Evolutionary conservation across 1,284 basidiomycete genomes (phyloP), one percentile per base, ranked within the genome.

Genomic region (Ceratobasidium sp.): DNA sequence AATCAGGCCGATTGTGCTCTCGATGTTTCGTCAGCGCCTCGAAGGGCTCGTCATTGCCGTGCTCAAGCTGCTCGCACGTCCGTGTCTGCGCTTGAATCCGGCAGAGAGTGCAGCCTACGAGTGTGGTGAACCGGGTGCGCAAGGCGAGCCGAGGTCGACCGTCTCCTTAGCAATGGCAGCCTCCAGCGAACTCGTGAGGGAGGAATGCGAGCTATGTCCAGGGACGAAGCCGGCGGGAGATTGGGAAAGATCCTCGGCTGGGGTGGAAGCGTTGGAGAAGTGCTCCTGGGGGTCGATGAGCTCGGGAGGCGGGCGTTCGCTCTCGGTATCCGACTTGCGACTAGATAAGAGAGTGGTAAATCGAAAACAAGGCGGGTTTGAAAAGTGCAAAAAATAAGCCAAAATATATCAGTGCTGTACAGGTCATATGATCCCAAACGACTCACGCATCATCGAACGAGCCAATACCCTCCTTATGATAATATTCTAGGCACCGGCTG

Each of bases 251-350:
- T 51, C 59, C 71, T 66, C 56, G 77, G 60, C 78, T 74, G 56
- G 75, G 0, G 90, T 88, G 83, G 83, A 78, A 0, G 86, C 81
- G 78, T 86, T 77, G 78, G 90, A 83, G 78, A 85, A 76, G 81
- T 89, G 89, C 19, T 91, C 92, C 75, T 91, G 89, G 4, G 93
- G 93, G 81, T 99, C 97, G 81, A 97, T 93, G 29, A 99, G 89
- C 33, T 99, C 96, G 0, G 97, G 97, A 14, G 97, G 97, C 33
- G 98, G 86, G 57, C 95, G 92, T 84, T 99, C 97, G 85, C 99
- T 99, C 85, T 99, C 97, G 80, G 99, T 99, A 86, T 99, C 98
- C 51, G 95, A 97, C 85, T 97, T 97, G 78, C 97, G 95, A 27
- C 94, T 96, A 48, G 59, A n/a, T n/a, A n/a, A n/a, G n/a, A n/a